phyloP scores from a whole-genome alignment of 164 flowering plant genomes.

The Magnolia changhungtana region DNA sequence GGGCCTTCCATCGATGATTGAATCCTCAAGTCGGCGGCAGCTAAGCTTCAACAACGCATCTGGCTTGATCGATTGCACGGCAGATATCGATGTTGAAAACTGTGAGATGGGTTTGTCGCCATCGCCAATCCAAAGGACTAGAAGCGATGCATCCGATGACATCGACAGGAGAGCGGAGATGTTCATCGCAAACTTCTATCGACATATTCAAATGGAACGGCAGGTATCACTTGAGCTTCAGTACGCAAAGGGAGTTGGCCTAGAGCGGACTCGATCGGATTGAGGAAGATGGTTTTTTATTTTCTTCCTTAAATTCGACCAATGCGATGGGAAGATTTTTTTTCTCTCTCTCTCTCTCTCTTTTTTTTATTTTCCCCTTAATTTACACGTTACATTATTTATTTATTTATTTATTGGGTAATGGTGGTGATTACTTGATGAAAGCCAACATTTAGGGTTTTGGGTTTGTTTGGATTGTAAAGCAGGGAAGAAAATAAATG shows the following conservation, averaged over 20 bases:
- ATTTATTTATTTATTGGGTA: too few relatives aligned
- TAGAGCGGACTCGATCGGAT: slow-evolving; percentile 13
- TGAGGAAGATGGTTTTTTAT: neutral
- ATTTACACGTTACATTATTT: too few relatives aligned
- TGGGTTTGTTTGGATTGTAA: too few relatives aligned
- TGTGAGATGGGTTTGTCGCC: slow-evolving; percentile 2
- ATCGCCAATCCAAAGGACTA: slow-evolving; percentile 27
- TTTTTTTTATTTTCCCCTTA: too few relatives aligned
- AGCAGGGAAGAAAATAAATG: too few relatives aligned
- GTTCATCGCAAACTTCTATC: slow-evolving; percentile 48
- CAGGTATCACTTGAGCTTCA: slow-evolving; percentile 34
- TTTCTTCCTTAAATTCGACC: too few relatives aligned
- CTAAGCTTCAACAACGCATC: slow-evolving; percentile 35
- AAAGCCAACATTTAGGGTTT: too few relatives aligned
- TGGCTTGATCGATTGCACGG: slow-evolving; percentile 17
- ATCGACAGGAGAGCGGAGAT: slow-evolving; percentile 47
- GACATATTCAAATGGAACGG: slow-evolving; percentile 42
- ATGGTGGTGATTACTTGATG: too few relatives aligned
- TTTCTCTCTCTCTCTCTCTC: too few relatives aligned
- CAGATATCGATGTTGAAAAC: slow-evolving; percentile 5
- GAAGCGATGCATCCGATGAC: slow-evolving; percentile 38
- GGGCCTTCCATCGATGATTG: slow-evolving; percentile 18
- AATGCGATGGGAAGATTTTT: too few relatives aligned
- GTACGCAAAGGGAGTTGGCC: slow-evolving; percentile 15
- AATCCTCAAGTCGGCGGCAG: slow-evolving; percentile 10